Evolutionary conservation across 306 rosid species (phyloP).

Genomic region (Cotoneaster glaucophyllus): DNA sequence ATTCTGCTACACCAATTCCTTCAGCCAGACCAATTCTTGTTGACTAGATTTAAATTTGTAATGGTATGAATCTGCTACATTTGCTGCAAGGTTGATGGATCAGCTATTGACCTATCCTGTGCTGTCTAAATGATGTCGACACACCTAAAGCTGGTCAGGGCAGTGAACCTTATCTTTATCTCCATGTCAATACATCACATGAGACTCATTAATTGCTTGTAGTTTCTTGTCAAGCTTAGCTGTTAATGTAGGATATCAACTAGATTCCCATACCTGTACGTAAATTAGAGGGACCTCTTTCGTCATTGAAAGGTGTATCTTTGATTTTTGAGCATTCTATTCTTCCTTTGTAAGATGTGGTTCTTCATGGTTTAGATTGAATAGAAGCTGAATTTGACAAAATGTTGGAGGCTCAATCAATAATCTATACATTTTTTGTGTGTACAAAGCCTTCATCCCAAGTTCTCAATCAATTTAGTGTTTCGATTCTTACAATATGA

Average conservation of each 20-base stretch:
- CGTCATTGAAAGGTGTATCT: neutral
- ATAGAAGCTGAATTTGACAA: neutral
- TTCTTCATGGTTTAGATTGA: neutral
- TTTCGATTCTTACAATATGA: too few relatives aligned
- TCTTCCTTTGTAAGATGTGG: neutral
- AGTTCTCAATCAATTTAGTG: too few relatives aligned
- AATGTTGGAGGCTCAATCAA: neutral
- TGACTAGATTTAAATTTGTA: too few relatives aligned
- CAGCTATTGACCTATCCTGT: too few relatives aligned
- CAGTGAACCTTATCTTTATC: slow-evolving; percentile 10
- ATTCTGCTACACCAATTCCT: slow-evolving; percentile 37
- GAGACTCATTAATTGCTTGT: slow-evolving; percentile 14
- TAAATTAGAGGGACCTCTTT: neutral
- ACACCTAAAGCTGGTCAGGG: too few relatives aligned
- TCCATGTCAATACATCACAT: slow-evolving; percentile 14
- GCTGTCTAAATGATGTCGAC: too few relatives aligned
- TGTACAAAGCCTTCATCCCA: too few relatives aligned
- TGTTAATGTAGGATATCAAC: slow-evolving; percentile 33
- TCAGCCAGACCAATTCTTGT: too few relatives aligned
- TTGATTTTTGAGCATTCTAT: neutral
- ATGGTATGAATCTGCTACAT: too few relatives aligned
- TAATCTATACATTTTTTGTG: too few relatives aligned
- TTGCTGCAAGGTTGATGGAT: too few relatives aligned
- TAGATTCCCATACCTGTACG: slow-evolving; percentile 18
- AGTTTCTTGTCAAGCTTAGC: slow-evolving; percentile 21